Evolutionary conservation across 257 asterid genomes (phyloP), one percentile per base, ranked within the genome.

Genomic region (Thymus mandschuricus): DNA sequence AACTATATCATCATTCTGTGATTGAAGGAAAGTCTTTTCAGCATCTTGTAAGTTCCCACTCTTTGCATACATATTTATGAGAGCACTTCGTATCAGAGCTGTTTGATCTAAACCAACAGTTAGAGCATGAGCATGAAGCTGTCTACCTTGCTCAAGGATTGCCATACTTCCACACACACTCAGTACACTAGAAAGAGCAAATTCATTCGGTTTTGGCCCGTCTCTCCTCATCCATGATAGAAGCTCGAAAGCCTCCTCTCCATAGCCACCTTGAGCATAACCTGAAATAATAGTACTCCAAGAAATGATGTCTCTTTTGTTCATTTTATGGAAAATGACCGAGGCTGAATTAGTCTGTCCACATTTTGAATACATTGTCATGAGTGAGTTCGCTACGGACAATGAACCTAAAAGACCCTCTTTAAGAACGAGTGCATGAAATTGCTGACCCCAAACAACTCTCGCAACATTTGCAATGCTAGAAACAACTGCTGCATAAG

Each of bases 251-350:
- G 90, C 92, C 64, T 84, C 91, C 81, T 86, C 94, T 56, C 86
- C 88, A 6, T 50, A 75, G 64, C 96, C 97, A 48, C 77, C 89
- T 86, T 91, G 96, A 76, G 97, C 81, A 81, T 81, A 86, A 12
- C 96, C 97, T n/a, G 95, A 81, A 62, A 93, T 89, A 11, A 93
- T 78, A 4, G 96, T 87, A 74, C 97, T 93, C 97, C 97, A 93
- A 66, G 97, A 87, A 71, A 93, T 78, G 51, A 93, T 68, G 79
- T 93, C 96, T 75, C 86, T 89, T 62, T 38, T 76, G 8, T 75
- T 68, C 90, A 91, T 82, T 75, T 81, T 85, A 45, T 48, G 73
- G 73, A 93, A 93, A 49, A 87, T 60, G 40, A 43, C 68, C 35
- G 86, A 79, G 51, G 96, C 92, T 27, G 71, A 81, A 74, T 67